Conservation (phyloP, 1,284 basidiomycete species). For the Pulveroboletus sp. region DNA sequence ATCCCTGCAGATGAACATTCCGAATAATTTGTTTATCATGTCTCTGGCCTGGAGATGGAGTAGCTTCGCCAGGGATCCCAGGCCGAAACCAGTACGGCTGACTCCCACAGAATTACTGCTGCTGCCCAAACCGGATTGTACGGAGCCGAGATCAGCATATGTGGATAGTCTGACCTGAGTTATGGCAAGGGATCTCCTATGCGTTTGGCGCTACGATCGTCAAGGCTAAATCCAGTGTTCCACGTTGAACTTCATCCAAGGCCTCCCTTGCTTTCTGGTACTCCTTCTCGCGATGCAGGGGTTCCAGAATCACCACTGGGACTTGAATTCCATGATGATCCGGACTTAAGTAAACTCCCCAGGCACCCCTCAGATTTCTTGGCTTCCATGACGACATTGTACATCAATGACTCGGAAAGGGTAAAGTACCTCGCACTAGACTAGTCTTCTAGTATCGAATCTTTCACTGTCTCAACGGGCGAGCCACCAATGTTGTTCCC, state of each 20-base stretch:
- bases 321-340: conserved; percentile 18
- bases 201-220: conserved; percentile 8
- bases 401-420: neutral
- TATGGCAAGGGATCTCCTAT: no score
- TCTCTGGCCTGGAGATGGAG: no score
- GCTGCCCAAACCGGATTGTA: no score
- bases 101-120: no score
- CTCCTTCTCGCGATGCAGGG: conserved; percentile 36
- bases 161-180: no score
- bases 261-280: conserved; percentile 36
- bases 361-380: neutral
- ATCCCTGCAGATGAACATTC: no score
- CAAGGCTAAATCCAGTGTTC: conserved; percentile 1
- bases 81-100: no score
- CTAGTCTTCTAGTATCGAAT: neutral
- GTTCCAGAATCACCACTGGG: conserved; percentile 33
- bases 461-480: conserved; percentile 11
- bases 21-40: no score
- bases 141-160: no score
- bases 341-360: neutral
- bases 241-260: conserved; percentile 18
- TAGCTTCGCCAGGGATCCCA: no score
- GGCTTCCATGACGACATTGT: neutral
- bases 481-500: conserved; percentile 16
- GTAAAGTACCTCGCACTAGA: neutral